Evolutionary conservation across 371 early-diverging fungal genomes (phyloP).

Genomic region (Cokeromyces recurvatus): DNA sequence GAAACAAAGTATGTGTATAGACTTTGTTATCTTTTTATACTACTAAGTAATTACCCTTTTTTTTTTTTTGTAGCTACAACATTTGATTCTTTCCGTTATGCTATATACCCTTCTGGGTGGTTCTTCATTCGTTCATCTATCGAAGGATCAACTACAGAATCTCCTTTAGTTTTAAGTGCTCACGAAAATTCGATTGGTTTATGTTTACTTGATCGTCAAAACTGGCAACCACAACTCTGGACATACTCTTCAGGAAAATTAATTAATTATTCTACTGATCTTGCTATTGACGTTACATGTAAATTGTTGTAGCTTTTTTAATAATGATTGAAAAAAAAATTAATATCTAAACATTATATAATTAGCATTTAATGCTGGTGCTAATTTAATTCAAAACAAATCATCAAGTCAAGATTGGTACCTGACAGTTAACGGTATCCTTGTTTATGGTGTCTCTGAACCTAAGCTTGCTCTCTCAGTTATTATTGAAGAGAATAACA

Average conservation of each 20-base stretch:
- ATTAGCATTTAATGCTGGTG: constrained; percentile 12
- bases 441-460: constrained; percentile 18
- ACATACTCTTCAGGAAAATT: constrained; percentile 42
- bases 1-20: constrained; percentile 27
- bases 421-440: constrained; percentile 21
- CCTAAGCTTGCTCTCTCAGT: constrained; percentile 22
- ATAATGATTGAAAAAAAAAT: too few relatives aligned
- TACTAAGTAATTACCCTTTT: too few relatives aligned
- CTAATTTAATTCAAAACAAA: constrained; percentile 11
- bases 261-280: constrained; percentile 46
- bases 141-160: constrained; percentile 28
- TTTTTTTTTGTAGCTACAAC: constrained; percentile 6
- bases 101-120: constrained; percentile 39
- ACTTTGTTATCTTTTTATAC: background rate
- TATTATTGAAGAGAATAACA: constrained; percentile 2
- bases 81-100: constrained; percentile 29
- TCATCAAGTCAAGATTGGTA: constrained; percentile 16
- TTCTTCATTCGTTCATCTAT: constrained; percentile 36
- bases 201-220: constrained; percentile 18
- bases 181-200: constrained; percentile 21
- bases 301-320: constrained; percentile 5
- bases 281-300: constrained; percentile 36
- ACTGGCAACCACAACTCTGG: constrained; percentile 51
- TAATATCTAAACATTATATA: background rate
- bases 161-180: constrained; percentile 35